Evolutionary conservation across 345 rosid species (phyloP), one percentile per base, ranked within the genome.

Genomic region (Durio zibethinus): DNA sequence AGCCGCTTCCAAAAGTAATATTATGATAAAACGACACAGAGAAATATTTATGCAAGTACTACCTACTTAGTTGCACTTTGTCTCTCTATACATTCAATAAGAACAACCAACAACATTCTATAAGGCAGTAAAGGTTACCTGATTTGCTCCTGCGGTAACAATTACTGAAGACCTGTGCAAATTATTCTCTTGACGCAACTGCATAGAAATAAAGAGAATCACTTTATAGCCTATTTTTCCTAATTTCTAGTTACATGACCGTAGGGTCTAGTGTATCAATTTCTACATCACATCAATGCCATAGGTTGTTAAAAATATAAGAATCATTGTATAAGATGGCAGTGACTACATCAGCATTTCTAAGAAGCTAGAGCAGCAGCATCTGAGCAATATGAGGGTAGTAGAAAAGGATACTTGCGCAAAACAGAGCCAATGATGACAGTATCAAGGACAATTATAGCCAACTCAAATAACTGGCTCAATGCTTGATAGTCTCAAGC

Each of bases 71-170:
- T 18, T 2, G 21, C 45, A 31, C 27, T 33, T 10, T 23, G 23
- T 9, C 60, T 38, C 63, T 54, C 25, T 53, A 54, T 27, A 72
- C 7, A 74, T 67, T 52, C 38, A 5, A 23, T 56, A 21, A 2
- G 4, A 79, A 74, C 59, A 57, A 81, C 61, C 47, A 79, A 52
- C 27, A 59, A 53, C 63, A 52, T 62, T 50, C 35, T 18, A 52
- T 6, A 74, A 27, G 62, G 10, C 10, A 53, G 6, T 70, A 38
- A n/a, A 25, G 14, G 9, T 73, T 60, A 93, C 97, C 97, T 93
- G 99, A 82, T 96, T 96, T 84, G 98, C 99, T 73, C 99, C 98
- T 5, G 99, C 89, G 78, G 99, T 96, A 72, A 93, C 99, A 91
- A 96, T 93, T 76, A 96, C 98, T 0, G 86, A 84, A 31, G 99